These are phyloP conservation scores for Arabidopsis hybrid DNA, from an alignment of 441 rosid species.

Conservation along the genomic window DNA sequence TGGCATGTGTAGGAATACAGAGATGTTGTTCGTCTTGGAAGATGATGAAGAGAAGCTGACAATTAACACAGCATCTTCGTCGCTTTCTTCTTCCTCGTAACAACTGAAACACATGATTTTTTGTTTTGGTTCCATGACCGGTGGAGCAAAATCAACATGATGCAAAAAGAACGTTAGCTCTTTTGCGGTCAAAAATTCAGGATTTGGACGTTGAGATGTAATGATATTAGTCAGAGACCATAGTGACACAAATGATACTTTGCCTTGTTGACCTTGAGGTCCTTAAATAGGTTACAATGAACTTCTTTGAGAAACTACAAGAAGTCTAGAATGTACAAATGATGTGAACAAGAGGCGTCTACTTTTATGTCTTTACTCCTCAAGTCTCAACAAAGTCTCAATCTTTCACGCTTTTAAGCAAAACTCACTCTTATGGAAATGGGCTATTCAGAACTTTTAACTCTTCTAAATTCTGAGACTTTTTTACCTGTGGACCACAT, in stretches of 20 bases:
- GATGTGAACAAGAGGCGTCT: no score
- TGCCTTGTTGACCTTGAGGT: not conserved
- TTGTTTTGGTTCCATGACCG: not conserved
- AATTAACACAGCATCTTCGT: conserved; percentile 6
- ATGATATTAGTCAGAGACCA: conserved; percentile 1
- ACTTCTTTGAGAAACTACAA: no score
- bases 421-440: no score
- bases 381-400: no score
- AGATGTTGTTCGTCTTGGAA: conserved; percentile 44
- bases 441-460: no score
- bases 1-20: conserved; percentile 50
- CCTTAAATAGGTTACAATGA: no score
- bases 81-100: conserved; percentile 34
- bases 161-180: not conserved
- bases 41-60: conserved; percentile 48
- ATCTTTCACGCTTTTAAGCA: no score
- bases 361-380: no score
- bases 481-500: no score
- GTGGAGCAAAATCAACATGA: not conserved
- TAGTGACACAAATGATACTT: not conserved
- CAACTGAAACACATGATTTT: conserved; percentile 6
- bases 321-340: no score
- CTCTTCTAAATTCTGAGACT: no score
- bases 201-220: not conserved
- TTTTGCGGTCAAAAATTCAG: not conserved